Base-by-base conservation (phyloP, 192 early-diverging fungal species). In the Rhizoclosmatium globosum region DNA sequence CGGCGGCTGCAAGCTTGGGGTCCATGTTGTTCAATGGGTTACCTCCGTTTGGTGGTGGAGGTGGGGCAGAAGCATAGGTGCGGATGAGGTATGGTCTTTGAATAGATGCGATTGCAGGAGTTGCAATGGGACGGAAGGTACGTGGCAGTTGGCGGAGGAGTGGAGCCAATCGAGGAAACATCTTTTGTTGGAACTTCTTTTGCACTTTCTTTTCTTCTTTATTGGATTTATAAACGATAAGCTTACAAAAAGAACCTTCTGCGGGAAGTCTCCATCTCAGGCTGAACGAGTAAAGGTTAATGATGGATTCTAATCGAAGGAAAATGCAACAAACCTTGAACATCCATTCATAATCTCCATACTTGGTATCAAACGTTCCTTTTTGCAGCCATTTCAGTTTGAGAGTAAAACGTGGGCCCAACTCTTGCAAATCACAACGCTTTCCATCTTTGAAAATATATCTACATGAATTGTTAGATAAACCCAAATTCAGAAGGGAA, bases 331-430 rank as follows among this genome's bases (percentile, higher is more conserved):
- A 53, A 53, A 84, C 81, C 91, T 97, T 97, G 74, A 95, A 96
- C 79, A 94, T 87, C 96, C 96, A 99, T 82, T 98, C 98, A 72
- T 97, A 97, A 82, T 98, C 98, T 53, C 96, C 97, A 69, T 90
- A 91, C 23, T 79, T 82, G 31, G 94, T 92, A 64, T 98, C 94
- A 76, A 95, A 98, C n/a, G 93, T 92, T 0, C 97, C 98, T 82
- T 95, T 95, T 81, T 99, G 98, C 79, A 99, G 85, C 93, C 93
- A 97, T 79, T 91, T 89, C 47, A 99, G 84, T 76, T 96, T 95
- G 53, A 99, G 83, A 3, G 98, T 99, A 71, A 99, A 99, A 72
- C 94, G 82, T 0, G 98, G 98, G 2, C 98, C 98, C 38, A 98
- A 83, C 83, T 99, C 98, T 82, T 98, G 96, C 77, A 99, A 80